Evolutionary conservation across 495 filamentous ascomycete genomes (phyloP).

Genomic region (Podospora pseudocomata): DNA sequence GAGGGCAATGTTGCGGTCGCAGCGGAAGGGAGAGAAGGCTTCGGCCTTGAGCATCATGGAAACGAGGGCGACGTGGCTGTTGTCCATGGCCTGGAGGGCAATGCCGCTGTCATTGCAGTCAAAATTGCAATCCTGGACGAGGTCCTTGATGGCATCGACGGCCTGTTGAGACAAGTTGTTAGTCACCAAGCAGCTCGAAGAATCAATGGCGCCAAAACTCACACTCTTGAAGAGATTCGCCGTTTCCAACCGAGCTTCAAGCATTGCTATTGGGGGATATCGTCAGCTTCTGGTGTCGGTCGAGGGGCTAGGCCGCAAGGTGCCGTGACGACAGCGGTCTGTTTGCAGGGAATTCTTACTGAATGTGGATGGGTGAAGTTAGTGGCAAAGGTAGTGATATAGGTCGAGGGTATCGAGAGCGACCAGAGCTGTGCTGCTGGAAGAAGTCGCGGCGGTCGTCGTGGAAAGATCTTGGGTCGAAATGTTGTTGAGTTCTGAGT

Average conservation of each 20-base stretch:
- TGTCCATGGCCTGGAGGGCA: conserved; percentile 99
- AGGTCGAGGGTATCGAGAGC: background rate
- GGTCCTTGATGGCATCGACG: conserved; percentile 97
- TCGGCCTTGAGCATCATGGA: conserved; percentile 98
- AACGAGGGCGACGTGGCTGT: conserved; percentile 97
- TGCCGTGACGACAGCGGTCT: background rate
- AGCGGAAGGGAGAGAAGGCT: conserved; percentile 93
- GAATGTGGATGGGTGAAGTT: conserved; percentile 9
- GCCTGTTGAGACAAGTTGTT: conserved; percentile 52
- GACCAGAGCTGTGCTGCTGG: background rate
- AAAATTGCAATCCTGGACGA: conserved; percentile 99
- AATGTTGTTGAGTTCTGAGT: conserved; percentile 12
- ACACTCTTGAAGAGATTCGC: conserved; percentile 95
- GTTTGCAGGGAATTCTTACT: conserved; percentile 10
- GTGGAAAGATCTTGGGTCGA: conserved; percentile 8
- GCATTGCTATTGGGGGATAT: conserved; percentile 49
- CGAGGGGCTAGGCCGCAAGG: background rate
- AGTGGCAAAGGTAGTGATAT: background rate
- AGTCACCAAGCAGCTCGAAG: background rate
- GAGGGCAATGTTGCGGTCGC: conserved; percentile 97
- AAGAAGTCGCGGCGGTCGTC: background rate
- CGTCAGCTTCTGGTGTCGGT: background rate
- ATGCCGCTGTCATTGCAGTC: conserved; percentile 99
- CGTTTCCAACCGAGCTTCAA: conserved; percentile 96
- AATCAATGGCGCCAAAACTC: conserved; percentile 16